Percentiles rank a stretch among this genome's conserved stretches.
phyloP scores from a whole-genome alignment of 2,329 filamentous ascomycete genomes.

The Bipolaris sorokiniana region DNA sequence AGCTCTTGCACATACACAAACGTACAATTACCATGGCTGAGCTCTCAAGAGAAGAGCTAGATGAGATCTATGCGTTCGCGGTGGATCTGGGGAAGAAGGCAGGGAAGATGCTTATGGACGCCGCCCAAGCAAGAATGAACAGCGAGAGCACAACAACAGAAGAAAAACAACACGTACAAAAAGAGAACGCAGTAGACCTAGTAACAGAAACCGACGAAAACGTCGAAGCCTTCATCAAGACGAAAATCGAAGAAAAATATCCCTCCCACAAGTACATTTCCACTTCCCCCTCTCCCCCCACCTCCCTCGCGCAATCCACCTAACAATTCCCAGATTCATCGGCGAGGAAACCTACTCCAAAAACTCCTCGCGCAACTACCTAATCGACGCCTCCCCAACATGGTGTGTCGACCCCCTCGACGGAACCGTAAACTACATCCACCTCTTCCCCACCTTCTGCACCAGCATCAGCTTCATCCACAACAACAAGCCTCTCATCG shows the following conservation, averaged over 20 bases:
- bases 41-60: conserved; percentile 56
- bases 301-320: background rate
- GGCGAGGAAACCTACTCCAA: conserved; percentile 79
- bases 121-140: conserved; percentile 63
- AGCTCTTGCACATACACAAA: background rate
- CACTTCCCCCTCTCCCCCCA: background rate
- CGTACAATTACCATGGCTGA: conserved; percentile 28
- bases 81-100: conserved; percentile 73
- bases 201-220: conserved; percentile 79
- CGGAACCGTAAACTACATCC: conserved; percentile 81
- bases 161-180: conserved; percentile 62
- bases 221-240: conserved; percentile 73
- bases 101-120: conserved; percentile 69
- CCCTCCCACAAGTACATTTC: conserved; percentile 66
- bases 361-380: conserved; percentile 69
- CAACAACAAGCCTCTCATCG: conserved; percentile 66
- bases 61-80: conserved; percentile 73
- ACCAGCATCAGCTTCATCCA: conserved; percentile 75
- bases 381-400: conserved; percentile 68
- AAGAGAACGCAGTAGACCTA: conserved; percentile 77
- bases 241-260: conserved; percentile 64
- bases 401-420: conserved; percentile 81
- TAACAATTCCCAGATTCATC: conserved; percentile 63
- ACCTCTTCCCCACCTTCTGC: conserved; percentile 82
- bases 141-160: conserved; percentile 36